phyloP scores from a whole-genome alignment of 805 yeast species.

The Myxozyma melibiosi region DNA sequence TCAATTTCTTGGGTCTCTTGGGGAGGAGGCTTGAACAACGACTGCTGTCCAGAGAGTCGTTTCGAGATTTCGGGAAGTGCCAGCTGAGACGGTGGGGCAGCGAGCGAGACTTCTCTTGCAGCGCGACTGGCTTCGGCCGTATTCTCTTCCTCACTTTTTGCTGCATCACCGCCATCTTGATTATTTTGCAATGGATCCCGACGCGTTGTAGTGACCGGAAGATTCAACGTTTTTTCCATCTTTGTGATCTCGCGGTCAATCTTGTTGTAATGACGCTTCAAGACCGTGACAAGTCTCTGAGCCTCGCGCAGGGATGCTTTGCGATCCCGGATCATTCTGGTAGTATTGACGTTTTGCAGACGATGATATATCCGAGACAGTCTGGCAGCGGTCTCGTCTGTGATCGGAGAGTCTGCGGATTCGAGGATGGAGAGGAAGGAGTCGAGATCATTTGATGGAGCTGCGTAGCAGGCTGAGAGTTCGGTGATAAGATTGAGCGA shows the following conservation, averaged over 20 bases:
- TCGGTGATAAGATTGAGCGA: conserved; percentile 16
- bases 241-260: conserved; percentile 10
- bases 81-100: background rate
- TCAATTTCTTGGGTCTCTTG: background rate
- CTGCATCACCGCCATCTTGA: background rate
- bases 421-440: background rate
- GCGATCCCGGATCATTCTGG: conserved; percentile 4
- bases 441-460: conserved; percentile 10
- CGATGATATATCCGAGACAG: background rate
- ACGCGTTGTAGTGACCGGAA: background rate
- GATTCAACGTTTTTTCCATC: conserved; percentile 8
- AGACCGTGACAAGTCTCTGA: conserved; percentile 2
- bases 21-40: background rate
- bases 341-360: background rate
- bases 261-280: conserved; percentile 11
- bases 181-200: background rate
- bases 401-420: background rate
- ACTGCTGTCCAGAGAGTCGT: background rate
- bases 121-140: background rate
- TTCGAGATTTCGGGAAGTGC: background rate
- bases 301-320: conserved; percentile 16
- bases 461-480: conserved; percentile 6
- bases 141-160: background rate
- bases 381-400: background rate
- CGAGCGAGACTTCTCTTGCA: background rate